Base-by-base conservation (phyloP, 306 rosid species). In the Citrullus mucosospermus region DNA sequence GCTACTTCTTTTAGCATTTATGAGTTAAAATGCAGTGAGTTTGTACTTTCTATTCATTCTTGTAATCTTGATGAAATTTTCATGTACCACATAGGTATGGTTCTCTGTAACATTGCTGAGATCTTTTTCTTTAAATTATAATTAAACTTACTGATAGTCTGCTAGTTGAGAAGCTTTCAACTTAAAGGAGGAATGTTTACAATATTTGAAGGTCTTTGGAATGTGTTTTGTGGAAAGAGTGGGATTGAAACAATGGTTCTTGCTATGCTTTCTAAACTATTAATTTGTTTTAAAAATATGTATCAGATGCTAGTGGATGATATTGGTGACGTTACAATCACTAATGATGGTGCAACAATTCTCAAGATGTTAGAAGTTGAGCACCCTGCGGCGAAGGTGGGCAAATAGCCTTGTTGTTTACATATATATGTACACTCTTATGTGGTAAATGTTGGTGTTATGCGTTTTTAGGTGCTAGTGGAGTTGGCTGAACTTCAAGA, bases 311-410 rank as follows among this genome's bases (percentile, higher is more conserved):
- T 96, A 32, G 98, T 96, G 3, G 99, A 96, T 76, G 99, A 96
- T 75, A 86, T 90, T 74, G 99, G 98, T 75, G 98, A 92, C 32
- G 98, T 92, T 77, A 96, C 99, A 2, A 92, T 96, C 59, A 92
- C 99, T 14, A 96, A 96, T 65, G 99, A 96, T 63, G 98, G 98
- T 53, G 98, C 99, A 30, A 96, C 99, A 18, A 92, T 96, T 61
- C 98, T 96, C 77, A 96, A 86, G 87, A 92, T 96, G 97, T 82
- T 96, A 81, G 98, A 96, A 86, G 98, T 96, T 3, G 99, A 96
- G 86, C 99, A 96, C 72, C 98, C 99, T 39, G 98, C 99, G 68
- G 99, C 99, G 7, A 96, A 96, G 97, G 99, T 88, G 82, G 53
- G 77, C 12, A n/a, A 63, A 77, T 25, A 44, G 46, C 65, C 69